Evolutionary conservation across 2,329 filamentous ascomycete genomes (phyloP), one percentile per base, ranked within the genome.

Genomic region (Colletotrichum nymphaeae): DNA sequence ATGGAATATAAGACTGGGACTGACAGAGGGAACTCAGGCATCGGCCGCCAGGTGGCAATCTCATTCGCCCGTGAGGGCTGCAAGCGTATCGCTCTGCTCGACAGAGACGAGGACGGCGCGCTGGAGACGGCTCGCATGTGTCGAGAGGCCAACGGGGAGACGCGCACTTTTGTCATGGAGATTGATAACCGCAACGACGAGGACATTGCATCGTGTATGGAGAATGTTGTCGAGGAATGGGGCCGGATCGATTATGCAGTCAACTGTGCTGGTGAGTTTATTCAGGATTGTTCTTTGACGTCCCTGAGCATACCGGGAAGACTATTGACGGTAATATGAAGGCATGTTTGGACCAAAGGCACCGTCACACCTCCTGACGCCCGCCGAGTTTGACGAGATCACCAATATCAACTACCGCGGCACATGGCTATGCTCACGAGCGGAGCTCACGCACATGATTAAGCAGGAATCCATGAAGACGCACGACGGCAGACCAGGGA

Each of bases 51-150:
- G 55, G 82, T 81, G 19, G 84, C 86, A 22, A 74, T 84, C 19
- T 83, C 85, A 1, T 87, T 88, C 74, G 84, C 83, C 2, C 77
- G 75, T 9, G 85, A 86, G 77, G 85, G 85, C 58, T 87, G 85
- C 74, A 76, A 74, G 6, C 81, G 80, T 52, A 82, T 88, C 63
- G 81, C 81, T 14, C 80, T 87, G 11, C 80, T 83, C 9, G 86
- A 86, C 66, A 79, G 78, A 19, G 81, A 84, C 67, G 69, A 70
- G 5, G 63, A 75, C 6, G 81, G 78, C 5, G 77, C 84, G 0
- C 75, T 75, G 5, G 81, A 81, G 52, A 85, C 85, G 2, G 55
- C 76, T 11, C 76, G 76, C 37, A 76, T 80, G 3, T 80, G 81
- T 59, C 75, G 77, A 5, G 75, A 78, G 22, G 75, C 79, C 3